A percentile compares a stretch with the other conserved stretches of the same genome.
Evolutionary conservation across 768 basidiomycete species (phyloP).

Genomic region (Pleurotus salmoneostramineus): DNA sequence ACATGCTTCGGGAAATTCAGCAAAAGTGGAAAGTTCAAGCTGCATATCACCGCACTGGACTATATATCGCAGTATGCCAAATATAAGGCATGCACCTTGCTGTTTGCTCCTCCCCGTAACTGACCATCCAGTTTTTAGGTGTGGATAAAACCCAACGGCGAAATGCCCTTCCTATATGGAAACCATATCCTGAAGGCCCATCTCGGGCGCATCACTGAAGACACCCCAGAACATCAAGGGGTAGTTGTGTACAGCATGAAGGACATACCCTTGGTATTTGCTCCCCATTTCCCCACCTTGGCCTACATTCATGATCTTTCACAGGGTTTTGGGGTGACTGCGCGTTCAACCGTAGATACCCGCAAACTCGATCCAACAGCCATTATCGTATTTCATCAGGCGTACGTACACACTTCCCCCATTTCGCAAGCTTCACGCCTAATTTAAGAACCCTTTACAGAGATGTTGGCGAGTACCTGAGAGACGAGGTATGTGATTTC

Average conservation of each 20-base stretch:
- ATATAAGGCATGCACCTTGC: conserved; percentile 69
- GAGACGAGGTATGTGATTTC: conserved; percentile 74
- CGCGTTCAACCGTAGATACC: conserved; percentile 92
- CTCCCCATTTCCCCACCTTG: conserved; percentile 7
- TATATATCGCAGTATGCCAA: conserved; percentile 95
- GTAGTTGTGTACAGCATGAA: conserved; percentile 96
- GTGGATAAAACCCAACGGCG: conserved; percentile 99
- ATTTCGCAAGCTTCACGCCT: neutral
- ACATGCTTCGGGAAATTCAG: conserved; percentile 98
- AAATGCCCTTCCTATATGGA: conserved; percentile 99
- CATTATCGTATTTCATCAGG: conserved; percentile 98
- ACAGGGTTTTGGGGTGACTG: conserved; percentile 97
- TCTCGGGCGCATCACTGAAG: conserved; percentile 97
- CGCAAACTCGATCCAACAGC: conserved; percentile 95
- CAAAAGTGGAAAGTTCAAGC: conserved; percentile 96
- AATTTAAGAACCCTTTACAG: conserved; percentile 31
- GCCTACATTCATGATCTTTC: conserved; percentile 6
- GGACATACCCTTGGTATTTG: conserved; percentile 81
- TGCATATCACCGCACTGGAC: conserved; percentile 92
- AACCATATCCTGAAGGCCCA: conserved; percentile 99
- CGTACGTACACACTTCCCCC: conserved; percentile 46
- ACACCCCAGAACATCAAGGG: conserved; percentile 98
- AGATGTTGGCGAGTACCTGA: conserved; percentile 96
- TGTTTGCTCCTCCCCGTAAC: neutral
- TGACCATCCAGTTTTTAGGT: conserved; percentile 45